Percentiles rank a stretch among this genome's conserved stretches.
phyloP scores from a whole-genome alignment of 2,329 filamentous ascomycete genomes.

The Blastomyces percursus region DNA sequence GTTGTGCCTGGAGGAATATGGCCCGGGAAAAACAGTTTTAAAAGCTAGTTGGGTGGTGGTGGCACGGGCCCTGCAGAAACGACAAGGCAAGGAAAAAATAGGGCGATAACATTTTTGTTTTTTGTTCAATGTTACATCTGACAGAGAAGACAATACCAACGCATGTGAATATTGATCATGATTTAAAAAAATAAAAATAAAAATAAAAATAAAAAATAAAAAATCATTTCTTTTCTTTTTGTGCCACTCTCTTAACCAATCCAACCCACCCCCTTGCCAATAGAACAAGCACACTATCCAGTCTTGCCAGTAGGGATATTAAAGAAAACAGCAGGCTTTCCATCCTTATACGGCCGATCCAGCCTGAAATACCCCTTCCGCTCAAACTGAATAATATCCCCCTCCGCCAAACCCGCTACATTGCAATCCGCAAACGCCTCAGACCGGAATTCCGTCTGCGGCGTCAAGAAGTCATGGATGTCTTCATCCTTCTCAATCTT shows the following conservation, averaged over 20 bases:
- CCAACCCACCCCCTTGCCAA: not conserved
- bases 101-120: too few relatives aligned
- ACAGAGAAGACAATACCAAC: too few relatives aligned
- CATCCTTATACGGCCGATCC: slow-evolving; percentile 52
- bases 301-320: slow-evolving; percentile 57
- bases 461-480: slow-evolving; percentile 72
- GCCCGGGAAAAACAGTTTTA: too few relatives aligned
- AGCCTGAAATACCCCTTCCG: slow-evolving; percentile 85
- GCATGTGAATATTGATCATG: too few relatives aligned
- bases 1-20: too few relatives aligned
- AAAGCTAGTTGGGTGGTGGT: too few relatives aligned
- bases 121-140: too few relatives aligned
- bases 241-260: too few relatives aligned
- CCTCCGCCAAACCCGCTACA: slow-evolving; percentile 64
- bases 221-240: not conserved
- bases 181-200: too few relatives aligned
- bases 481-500: slow-evolving; percentile 81
- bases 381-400: slow-evolving; percentile 92
- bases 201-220: too few relatives aligned
- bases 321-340: slow-evolving; percentile 53
- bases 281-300: slow-evolving; percentile 4
- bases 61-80: too few relatives aligned
- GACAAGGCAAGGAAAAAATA: too few relatives aligned
- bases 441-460: slow-evolving; percentile 61
- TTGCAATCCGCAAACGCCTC: slow-evolving; percentile 72